Conservation (phyloP, 148 eudicot species). For the Rhododendron ovatum region DNA sequence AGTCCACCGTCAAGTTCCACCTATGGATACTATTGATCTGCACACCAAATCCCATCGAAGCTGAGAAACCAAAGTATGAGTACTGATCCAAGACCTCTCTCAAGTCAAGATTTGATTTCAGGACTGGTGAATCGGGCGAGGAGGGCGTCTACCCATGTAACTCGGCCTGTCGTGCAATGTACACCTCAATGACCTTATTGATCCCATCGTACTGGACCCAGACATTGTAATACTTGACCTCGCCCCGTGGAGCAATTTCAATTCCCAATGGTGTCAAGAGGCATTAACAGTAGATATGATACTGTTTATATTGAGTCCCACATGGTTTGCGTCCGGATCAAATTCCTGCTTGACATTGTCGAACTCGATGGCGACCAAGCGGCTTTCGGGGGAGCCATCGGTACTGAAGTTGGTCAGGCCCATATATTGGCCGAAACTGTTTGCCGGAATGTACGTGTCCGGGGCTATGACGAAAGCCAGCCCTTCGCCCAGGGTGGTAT, state of each 20-base stretch:
- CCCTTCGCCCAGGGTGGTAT: constrained; percentile 45
- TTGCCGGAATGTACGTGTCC: constrained; percentile 14
- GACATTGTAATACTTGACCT: constrained; percentile 41
- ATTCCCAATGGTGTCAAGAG: constrained; percentile 30
- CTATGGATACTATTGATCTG: constrained; percentile 66
- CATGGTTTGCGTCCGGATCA: constrained; percentile 68
- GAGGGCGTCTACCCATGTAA: constrained; percentile 9
- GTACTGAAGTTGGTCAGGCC: constrained; percentile 58
- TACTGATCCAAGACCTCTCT: constrained; percentile 19
- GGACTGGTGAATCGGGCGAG: constrained; percentile 59
- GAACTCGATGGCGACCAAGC: constrained; percentile 62
- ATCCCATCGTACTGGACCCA: constrained; percentile 73
- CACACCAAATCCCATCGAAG: constrained; percentile 42
- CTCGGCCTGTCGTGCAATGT: constrained; percentile 26
- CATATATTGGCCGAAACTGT: constrained; percentile 48
- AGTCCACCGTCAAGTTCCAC: constrained; percentile 72
- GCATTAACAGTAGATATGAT: constrained; percentile 33
- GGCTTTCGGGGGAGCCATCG: constrained; percentile 34
- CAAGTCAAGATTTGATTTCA: constrained; percentile 40
- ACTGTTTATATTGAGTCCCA: constrained; percentile 56
- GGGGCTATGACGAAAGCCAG: constrained; percentile 62
- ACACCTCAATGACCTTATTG: constrained; percentile 40
- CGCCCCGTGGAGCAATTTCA: constrained; percentile 29
- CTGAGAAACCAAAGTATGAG: constrained; percentile 51
- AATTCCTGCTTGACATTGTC: constrained; percentile 50